Evolutionary conservation across 805 yeast species (phyloP), one percentile per base, ranked within the genome.

Genomic region (Candida sithepensis): DNA sequence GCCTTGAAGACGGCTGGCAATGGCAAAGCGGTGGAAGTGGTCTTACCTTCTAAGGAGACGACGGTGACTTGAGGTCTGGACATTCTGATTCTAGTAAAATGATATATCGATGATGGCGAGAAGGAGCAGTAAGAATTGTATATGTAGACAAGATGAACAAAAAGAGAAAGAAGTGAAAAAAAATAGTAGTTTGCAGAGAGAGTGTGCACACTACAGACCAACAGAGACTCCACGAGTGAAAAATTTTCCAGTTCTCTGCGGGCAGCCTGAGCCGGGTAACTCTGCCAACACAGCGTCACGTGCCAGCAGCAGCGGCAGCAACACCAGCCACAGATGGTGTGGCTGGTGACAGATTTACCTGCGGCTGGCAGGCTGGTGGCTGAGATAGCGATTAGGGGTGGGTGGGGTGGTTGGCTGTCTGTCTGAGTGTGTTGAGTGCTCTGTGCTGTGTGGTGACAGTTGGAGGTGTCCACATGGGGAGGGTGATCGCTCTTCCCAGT

Each of bases 1-100:
- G 99, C 97, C 78, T 89, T 76, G 88, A 94, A 94, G 71, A 94
- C 97, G 70, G 96, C 96, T 80, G 99, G 99, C 70, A 94, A 82
- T 68, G 96, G 88, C 65, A 91, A 76, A 67, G 92, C 81, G 66
- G 88, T 66, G 65, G 88, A 77, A 72, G 96, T 77, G 70, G 87
- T 82, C 75, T 85, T 87, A 75, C 98, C 98, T 74, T 82, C 71
- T 49, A 62, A 50, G 72, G 96, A 78, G 77, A 86, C 79, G 70
- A 95, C 97, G 68, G 97, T 80, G 74, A 94, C 98, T 82, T 88
- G 96, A 71, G 99, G 98, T 78, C 96, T 90, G 72, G 71, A 67
- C 71, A 67, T 66, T 51, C 44, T 59, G 36, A 5, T 23, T 41
- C 36, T 34, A 39, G 45, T 41, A 44, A 39, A 38, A 38, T 43